Conservation (phyloP, 2,329 filamentous ascomycete genomes). For the Fusarium concolor region DNA sequence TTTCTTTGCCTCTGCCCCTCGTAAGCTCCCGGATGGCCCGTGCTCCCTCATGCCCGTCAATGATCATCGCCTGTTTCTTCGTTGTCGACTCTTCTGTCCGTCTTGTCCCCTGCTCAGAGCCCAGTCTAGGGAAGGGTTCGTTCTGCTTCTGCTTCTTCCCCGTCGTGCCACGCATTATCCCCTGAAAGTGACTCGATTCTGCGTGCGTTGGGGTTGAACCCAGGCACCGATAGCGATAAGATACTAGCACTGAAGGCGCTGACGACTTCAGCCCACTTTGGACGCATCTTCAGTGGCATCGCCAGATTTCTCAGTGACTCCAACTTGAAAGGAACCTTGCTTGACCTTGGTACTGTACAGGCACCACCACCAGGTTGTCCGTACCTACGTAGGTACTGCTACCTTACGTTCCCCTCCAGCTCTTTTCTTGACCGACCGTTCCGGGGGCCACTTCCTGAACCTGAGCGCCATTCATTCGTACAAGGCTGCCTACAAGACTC, state of each 20-base stretch:
- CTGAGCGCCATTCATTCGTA: slow-evolving; percentile 21
- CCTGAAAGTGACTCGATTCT: slow-evolving; percentile 41
- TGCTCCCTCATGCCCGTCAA: slow-evolving; percentile 33
- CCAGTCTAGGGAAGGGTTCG: not conserved
- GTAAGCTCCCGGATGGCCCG: slow-evolving; percentile 40
- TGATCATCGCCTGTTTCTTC: slow-evolving; percentile 29
- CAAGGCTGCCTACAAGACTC: slow-evolving; percentile 14
- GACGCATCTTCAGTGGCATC: slow-evolving; percentile 34
- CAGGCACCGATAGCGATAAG: slow-evolving; percentile 30
- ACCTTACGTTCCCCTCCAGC: slow-evolving; percentile 9
- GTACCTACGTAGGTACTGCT: slow-evolving; percentile 1
- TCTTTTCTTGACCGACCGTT: slow-evolving; percentile 45
- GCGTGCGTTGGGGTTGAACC: slow-evolving; percentile 4
- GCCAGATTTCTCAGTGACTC: slow-evolving; percentile 32
- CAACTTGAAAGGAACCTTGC: not conserved
- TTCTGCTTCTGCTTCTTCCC: slow-evolving; percentile 2
- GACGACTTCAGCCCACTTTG: slow-evolving; percentile 40
- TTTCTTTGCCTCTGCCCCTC: slow-evolving; percentile 18
- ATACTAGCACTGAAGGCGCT: slow-evolving; percentile 29
- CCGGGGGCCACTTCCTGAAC: slow-evolving; percentile 32
- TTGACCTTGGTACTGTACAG: not conserved
- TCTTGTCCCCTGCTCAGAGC: slow-evolving; percentile 5
- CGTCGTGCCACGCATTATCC: slow-evolving; percentile 27
- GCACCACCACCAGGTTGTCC: slow-evolving; percentile 2
- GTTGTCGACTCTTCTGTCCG: slow-evolving; percentile 8